Evolutionary conservation across 257 asterid species (phyloP), one percentile per base, ranked within the genome.

Genomic region (Eustoma russellianum): DNA sequence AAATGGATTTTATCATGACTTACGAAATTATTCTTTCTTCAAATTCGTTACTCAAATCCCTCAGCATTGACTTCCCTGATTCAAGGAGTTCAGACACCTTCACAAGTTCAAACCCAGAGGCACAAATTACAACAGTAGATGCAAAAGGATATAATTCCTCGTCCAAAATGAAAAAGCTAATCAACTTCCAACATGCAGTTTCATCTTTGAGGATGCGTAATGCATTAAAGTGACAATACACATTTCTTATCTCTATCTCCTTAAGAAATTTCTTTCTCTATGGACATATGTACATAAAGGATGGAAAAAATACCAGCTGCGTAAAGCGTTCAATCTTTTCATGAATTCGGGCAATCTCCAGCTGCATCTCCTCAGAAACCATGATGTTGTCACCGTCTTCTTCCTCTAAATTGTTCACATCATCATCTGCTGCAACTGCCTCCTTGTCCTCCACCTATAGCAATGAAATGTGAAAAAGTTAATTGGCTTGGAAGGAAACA

Each of bases 41-140:
- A 59, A 91, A 87, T 35, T 82, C 90, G 64, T 77, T 60, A 58
- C 77, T 79, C 73, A 84, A 59, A 66, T 83, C 94, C 76, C 79
- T 80, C 78, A 91, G 79, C 95, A 84, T 74, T 12, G 83, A 64
- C 85, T 84, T 91, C 77, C 94, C 96, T 35, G 94, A 87, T 64
- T 87, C 96, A 61, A 84, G 83, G 69, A 91, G 78, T 75, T 84
- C 94, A 2, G 95, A 91, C 59, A 82, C 90, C 96, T 87, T 62
- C 43, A 66, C 33, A 17, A 51, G 61, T 52, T 57, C 59, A 72
- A 43, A 59, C 41, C 62, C 55, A 64, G 55, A 70, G 16, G n/a
- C 59, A 60, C 17, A 50, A 47, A 57, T 51, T 41, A 14, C 46
- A 47, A 34, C 30, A 24, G 30, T 24, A 38, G 43, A 38, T 38